Evolutionary conservation across 768 basidiomycete genomes (phyloP).

Genomic region (Russula foetens): DNA sequence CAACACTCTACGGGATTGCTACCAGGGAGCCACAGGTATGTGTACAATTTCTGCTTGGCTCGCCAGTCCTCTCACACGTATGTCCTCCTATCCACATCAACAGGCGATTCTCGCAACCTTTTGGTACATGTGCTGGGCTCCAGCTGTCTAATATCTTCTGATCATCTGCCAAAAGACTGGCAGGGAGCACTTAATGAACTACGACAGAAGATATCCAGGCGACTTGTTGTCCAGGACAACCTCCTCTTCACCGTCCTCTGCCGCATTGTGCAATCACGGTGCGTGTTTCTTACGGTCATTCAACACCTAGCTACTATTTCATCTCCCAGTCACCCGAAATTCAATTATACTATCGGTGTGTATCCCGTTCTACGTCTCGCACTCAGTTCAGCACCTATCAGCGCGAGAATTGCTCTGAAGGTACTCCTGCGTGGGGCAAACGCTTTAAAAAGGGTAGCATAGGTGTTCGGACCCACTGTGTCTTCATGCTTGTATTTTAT

Average conservation of each 20-base stretch:
- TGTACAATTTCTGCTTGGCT: not conserved
- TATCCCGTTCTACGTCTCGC: conserved; percentile 9
- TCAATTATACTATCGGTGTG: conserved; percentile 15
- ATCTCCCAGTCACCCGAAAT: conserved; percentile 16
- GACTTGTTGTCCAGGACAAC: conserved; percentile 7
- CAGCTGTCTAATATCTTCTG: not conserved
- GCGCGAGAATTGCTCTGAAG: conserved; percentile 3
- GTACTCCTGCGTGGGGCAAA: conserved; percentile 5
- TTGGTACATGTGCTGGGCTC: conserved; percentile 3
- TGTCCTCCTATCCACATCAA: not conserved
- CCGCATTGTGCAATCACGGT: conserved; percentile 17
- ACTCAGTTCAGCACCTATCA: conserved; percentile 2
- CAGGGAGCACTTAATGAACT: not conserved
- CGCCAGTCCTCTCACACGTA: not conserved
- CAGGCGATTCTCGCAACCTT: not conserved
- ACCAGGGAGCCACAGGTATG: not conserved
- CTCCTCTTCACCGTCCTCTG: conserved; percentile 4
- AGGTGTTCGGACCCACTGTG: not conserved
- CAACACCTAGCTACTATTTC: not conserved
- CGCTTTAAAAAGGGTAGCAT: not conserved
- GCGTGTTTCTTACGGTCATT: not conserved
- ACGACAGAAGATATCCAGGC: conserved; percentile 5
- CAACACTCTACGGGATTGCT: not conserved
- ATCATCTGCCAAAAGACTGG: conserved; percentile 6
- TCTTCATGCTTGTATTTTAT: not conserved